phyloP scores from a whole-genome alignment of 2,329 filamentous ascomycete genomes.

The Fusarium sp. region DNA sequence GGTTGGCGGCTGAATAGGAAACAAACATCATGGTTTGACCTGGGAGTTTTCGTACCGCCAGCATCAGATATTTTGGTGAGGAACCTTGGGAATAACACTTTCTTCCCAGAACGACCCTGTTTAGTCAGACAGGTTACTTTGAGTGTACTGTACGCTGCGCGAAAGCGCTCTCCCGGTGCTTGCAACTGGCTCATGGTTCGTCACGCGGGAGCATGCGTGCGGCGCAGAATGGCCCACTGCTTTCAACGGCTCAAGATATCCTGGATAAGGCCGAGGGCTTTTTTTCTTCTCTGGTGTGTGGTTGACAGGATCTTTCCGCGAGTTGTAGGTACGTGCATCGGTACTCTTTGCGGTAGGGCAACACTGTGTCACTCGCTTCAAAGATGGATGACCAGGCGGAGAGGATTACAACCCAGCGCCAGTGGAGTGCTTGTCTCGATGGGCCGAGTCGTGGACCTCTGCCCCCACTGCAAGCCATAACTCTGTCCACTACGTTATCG shows the following conservation, averaged over 20 bases:
- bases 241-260: constrained; percentile 41
- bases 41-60: constrained; percentile 15
- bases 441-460: constrained; percentile 34
- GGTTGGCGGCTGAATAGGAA: constrained; percentile 29
- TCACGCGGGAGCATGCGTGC: constrained; percentile 45
- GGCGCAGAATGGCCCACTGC: constrained; percentile 45
- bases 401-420: constrained; percentile 13
- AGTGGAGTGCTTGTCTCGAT: constrained; percentile 25
- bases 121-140: neutral
- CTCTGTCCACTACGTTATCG: constrained; percentile 11
- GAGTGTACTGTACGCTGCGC: constrained; percentile 1
- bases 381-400: constrained; percentile 23
- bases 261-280: constrained; percentile 31
- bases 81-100: neutral
- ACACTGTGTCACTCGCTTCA: constrained; percentile 40
- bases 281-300: neutral
- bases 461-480: constrained; percentile 22
- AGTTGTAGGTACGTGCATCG: constrained; percentile 16
- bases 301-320: constrained; percentile 35
- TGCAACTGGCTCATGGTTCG: constrained; percentile 40
- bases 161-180: neutral
- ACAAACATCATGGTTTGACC: neutral
- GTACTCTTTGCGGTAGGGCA: constrained; percentile 32
- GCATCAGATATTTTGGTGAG: constrained; percentile 18
- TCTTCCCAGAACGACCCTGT: neutral